phyloP scores from a whole-genome alignment of 2,329 filamentous ascomycete genomes.

The Tolypocladium sp. region DNA sequence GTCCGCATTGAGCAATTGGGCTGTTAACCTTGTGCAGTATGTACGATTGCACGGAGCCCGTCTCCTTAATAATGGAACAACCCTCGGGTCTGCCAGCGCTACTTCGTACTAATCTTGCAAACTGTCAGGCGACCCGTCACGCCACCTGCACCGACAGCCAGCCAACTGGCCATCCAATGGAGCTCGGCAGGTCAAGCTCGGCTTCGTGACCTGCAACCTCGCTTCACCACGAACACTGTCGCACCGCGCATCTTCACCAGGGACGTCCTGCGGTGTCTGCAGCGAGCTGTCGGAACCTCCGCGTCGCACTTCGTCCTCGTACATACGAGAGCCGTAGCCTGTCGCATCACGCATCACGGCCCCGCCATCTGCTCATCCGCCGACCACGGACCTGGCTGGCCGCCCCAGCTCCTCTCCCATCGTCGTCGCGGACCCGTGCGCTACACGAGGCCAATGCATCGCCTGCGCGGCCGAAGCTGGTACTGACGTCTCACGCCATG shows the following conservation, averaged over 20 bases:
- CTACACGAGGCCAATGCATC: not conserved
- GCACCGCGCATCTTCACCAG: not conserved
- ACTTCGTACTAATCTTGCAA: not conserved
- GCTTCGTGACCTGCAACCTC: not conserved
- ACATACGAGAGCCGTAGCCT: not conserved
- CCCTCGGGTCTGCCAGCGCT: not conserved
- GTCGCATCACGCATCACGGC: not conserved
- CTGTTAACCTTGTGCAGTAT: not conserved
- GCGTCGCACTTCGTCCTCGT: not conserved
- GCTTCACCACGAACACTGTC: not conserved
- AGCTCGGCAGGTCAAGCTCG: not conserved
- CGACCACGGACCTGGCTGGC: not conserved
- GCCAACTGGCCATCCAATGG: not conserved
- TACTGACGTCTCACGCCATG: slow-evolving; percentile 13
- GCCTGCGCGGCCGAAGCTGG: not conserved
- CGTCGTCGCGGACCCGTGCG: not conserved
- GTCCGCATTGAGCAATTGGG: not conserved
- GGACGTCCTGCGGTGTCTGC: not conserved
- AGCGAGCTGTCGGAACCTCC: not conserved
- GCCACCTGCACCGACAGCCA: not conserved
- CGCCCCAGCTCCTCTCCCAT: not conserved
- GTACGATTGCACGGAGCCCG: not conserved
- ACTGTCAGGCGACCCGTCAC: not conserved
- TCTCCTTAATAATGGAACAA: too few relatives aligned
- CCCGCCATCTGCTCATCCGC: not conserved